phyloP scores from a whole-genome alignment of 2,329 filamentous ascomycete genomes.

The Diaporthe australafricana region DNA sequence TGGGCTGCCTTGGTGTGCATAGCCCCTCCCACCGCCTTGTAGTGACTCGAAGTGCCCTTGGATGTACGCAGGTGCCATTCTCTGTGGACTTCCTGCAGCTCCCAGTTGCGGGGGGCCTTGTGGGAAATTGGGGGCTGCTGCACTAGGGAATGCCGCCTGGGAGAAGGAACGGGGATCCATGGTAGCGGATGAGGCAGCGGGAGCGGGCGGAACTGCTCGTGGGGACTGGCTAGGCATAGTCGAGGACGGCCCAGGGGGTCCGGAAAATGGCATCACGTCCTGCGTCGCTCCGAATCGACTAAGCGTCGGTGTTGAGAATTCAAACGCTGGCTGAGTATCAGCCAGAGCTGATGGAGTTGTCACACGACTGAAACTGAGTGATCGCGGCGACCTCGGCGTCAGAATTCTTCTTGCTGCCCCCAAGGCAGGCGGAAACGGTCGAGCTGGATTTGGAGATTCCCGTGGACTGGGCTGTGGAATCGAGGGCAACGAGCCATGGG shows the following conservation, averaged over 20 bases:
- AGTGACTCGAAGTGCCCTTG: conserved; percentile 36
- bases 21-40: conserved; percentile 28
- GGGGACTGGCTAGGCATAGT: conserved; percentile 31
- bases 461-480: conserved; percentile 36
- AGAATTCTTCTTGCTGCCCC: conserved; percentile 60
- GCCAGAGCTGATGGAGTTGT: conserved; percentile 44
- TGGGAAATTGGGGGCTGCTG: conserved; percentile 26
- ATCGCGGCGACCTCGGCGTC: conserved; percentile 69
- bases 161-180: conserved; percentile 40
- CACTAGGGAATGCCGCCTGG: conserved; percentile 36
- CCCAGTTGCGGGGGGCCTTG: conserved; percentile 21
- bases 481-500: conserved; percentile 32
- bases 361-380: conserved; percentile 58
- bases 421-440: conserved; percentile 39
- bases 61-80: conserved; percentile 31
- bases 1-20: conserved; percentile 26
- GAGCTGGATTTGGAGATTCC: conserved; percentile 32
- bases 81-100: conserved; percentile 30
- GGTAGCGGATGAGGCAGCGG: conserved; percentile 21
- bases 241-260: conserved; percentile 39
- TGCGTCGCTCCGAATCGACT: conserved; percentile 37
- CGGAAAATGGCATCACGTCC: conserved; percentile 40
- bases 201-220: conserved; percentile 18
- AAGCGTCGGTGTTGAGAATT: conserved; percentile 41
- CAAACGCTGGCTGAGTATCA: conserved; percentile 44